Evolutionary conservation across 768 basidiomycete genomes (phyloP).

Genomic region (Mycena haematopus): DNA sequence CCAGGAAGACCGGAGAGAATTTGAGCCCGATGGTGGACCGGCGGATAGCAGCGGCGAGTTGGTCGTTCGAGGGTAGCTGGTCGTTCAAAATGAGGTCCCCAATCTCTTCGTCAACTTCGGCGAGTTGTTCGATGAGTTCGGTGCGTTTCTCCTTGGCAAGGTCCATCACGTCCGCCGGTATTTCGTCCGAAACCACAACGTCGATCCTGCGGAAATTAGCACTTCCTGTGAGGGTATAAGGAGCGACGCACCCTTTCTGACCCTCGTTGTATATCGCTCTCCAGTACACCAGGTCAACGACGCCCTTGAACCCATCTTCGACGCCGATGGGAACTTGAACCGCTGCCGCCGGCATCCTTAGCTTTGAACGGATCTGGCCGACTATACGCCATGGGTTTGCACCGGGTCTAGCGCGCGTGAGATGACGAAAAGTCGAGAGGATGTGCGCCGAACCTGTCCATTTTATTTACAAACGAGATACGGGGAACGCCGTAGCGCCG

Average conservation of each 20-base stretch:
- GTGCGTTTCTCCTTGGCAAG: slow-evolving; percentile 84
- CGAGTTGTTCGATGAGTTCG: slow-evolving; percentile 93
- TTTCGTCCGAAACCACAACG: slow-evolving; percentile 84
- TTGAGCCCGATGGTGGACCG: slow-evolving; percentile 87
- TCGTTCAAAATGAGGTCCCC: slow-evolving; percentile 92
- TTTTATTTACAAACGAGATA: slow-evolving; percentile 97
- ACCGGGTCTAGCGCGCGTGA: slow-evolving; percentile 68
- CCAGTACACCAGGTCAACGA: slow-evolving; percentile 95
- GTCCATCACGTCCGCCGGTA: slow-evolving; percentile 76
- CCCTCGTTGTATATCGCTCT: slow-evolving; percentile 95
- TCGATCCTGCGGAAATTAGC: slow-evolving; percentile 56
- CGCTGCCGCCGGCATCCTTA: slow-evolving; percentile 91
- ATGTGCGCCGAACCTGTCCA: slow-evolving; percentile 75
- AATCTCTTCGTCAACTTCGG: slow-evolving; percentile 96
- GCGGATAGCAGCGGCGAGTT: slow-evolving; percentile 85
- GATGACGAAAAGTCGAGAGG: not conserved
- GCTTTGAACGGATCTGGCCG: slow-evolving; percentile 88
- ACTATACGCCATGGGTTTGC: slow-evolving; percentile 98
- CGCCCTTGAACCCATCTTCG: slow-evolving; percentile 87
- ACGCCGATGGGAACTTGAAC: slow-evolving; percentile 95
- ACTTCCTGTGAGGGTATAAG: not conserved
- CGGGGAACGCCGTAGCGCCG: slow-evolving; percentile 94
- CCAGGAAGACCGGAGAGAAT: slow-evolving; percentile 96
- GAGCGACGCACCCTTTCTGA: slow-evolving; percentile 79
- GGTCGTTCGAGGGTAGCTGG: slow-evolving; percentile 69